These are phyloP conservation scores for Phytophthora europaea DNA, from an alignment of 352 stramenopile species.

Conservation along the genomic window DNA sequence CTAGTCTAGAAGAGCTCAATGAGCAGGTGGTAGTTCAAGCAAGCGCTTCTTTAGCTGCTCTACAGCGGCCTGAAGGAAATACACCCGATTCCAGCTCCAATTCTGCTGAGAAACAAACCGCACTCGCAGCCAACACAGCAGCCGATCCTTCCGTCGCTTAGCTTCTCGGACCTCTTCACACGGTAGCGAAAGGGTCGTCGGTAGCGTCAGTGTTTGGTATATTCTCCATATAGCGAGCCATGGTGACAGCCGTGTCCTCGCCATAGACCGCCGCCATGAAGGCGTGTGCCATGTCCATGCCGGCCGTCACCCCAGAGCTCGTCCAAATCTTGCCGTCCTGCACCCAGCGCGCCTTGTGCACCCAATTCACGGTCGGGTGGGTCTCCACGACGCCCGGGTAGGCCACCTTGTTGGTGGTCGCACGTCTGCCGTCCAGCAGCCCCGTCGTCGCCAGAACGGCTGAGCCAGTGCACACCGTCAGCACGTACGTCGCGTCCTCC, in stretches of 20 bases:
- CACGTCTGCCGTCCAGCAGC: constrained; percentile 50
- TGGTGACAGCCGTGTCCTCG: constrained; percentile 31
- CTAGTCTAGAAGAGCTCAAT: too few relatives aligned
- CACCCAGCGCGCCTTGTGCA: constrained; percentile 69
- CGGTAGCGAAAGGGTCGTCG: constrained; percentile 60
- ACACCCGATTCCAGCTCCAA: background rate
- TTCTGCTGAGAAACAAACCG: background rate
- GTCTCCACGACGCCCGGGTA: constrained; percentile 46
- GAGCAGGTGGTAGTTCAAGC: too few relatives aligned
- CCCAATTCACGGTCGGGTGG: constrained; percentile 56
- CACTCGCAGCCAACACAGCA: background rate
- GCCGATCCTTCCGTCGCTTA: background rate
- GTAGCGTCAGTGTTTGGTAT: constrained; percentile 44
- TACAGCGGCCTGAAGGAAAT: too few relatives aligned
- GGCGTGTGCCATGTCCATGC: constrained; percentile 71
- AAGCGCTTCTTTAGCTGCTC: too few relatives aligned
- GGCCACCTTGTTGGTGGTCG: constrained; percentile 76
- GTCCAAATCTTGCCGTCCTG: constrained; percentile 68
- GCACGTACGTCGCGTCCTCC: constrained; percentile 44
- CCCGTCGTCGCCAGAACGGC: constrained; percentile 54
- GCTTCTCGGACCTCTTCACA: background rate
- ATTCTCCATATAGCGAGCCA: constrained; percentile 55
- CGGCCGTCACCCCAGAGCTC: constrained; percentile 67
- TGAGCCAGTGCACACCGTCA: constrained; percentile 69
- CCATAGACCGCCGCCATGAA: constrained; percentile 50